Base-by-base conservation (phyloP, 2,329 filamentous ascomycete genomes). In the Aspergillaceae sp. region DNA sequence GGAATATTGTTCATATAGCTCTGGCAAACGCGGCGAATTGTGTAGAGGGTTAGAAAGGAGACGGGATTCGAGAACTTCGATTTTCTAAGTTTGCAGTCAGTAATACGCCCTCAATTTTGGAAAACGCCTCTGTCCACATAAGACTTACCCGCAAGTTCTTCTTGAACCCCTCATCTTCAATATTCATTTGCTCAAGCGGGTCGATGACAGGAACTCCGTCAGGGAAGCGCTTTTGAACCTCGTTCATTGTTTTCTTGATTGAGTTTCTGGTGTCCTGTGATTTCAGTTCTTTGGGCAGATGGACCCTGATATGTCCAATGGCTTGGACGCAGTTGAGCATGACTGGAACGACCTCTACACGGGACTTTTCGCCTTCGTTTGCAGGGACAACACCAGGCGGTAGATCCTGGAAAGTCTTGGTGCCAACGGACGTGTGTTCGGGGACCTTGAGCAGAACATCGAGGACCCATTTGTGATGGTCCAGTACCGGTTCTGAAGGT, bases 131-230 rank as follows among this genome's bases (percentile, higher is more conserved):
- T 19, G 7, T 2, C 8, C n/a, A 26, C 9, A 8, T 10, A 41
- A 40, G 2, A 33, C 74, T 57, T 70, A 78, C 76, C 57, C 80
- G 70, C 8, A 97, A 78, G 3, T 96, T 79, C 64, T 89, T 88
- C 74, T 94, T 96, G 73, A 98, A 97, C 0, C 82, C 83, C 1
- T 95, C 89, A 59, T 97, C 92, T 3, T 77, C 84, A 59, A 98
- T 97, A 29, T 82, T 79, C 92, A 98, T 97, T 61, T 96, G 90
- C 66, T 97, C 90, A 35, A 98, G 84, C 0, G 92, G 92, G 59
- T 98, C 92, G 11, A 98, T 72, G 5, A 90, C 76, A 3, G 92
- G 85, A 47, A 98, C 73, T 3, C 92, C 92, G 61, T 98, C 92
- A 0, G 90, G 89, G 71, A 98, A 97, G 28, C 92, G 83, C 55